Evolutionary conservation across 768 basidiomycete genomes (phyloP).

Genomic region (Boletus subparvulus): DNA sequence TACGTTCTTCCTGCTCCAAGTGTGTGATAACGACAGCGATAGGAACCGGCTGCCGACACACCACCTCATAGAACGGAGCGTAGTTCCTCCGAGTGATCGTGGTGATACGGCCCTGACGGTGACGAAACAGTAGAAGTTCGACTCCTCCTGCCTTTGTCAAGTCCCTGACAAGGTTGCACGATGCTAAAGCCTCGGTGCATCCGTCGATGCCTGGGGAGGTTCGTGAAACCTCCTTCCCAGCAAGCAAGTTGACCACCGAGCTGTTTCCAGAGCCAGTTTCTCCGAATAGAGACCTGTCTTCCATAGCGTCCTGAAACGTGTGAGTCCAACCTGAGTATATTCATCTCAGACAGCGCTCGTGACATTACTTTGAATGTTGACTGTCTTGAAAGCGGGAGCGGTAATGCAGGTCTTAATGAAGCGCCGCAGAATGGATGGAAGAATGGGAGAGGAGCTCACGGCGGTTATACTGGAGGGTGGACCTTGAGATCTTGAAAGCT

Average conservation of each 20-base stretch:
- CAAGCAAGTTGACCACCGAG: not conserved
- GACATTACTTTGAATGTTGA: not conserved
- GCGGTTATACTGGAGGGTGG: too few species aligned
- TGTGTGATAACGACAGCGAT: not conserved
- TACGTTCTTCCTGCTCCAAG: not conserved
- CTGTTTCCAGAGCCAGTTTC: not conserved
- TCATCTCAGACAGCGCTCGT: too few species aligned
- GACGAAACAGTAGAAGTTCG: not conserved
- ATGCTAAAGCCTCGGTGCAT: not conserved
- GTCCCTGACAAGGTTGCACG: not conserved
- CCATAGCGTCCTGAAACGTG: not conserved
- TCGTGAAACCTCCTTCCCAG: not conserved
- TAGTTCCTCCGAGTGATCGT: not conserved
- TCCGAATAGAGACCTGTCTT: not conserved
- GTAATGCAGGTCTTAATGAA: too few species aligned
- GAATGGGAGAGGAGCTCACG: too few species aligned
- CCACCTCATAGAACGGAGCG: not conserved
- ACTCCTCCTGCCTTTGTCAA: not conserved
- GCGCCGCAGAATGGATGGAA: too few species aligned
- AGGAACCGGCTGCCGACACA: not conserved
- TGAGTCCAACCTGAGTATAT: too few species aligned
- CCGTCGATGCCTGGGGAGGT: not conserved
- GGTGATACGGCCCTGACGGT: not conserved
- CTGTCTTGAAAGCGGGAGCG: too few species aligned
- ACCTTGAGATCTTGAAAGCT: too few species aligned